A percentile compares a stretch with the other conserved stretches of the same genome.
Conservation (phyloP, 345 rosid species). For the Ailanthus altissimus region DNA sequence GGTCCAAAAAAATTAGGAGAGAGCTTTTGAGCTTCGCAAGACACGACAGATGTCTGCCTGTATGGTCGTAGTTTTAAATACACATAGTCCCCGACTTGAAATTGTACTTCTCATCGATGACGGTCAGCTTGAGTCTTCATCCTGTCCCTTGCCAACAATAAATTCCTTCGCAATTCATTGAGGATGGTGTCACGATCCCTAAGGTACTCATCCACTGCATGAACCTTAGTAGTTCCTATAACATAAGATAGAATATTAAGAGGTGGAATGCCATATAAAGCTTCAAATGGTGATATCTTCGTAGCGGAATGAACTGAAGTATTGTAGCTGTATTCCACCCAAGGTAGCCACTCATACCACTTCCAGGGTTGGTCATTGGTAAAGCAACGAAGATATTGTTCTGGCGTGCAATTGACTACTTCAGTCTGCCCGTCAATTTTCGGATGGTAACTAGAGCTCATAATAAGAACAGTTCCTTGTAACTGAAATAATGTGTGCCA, state of each 20-base stretch:
- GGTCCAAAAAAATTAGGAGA: too few relatives aligned
- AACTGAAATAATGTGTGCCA: not conserved
- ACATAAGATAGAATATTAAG: not conserved
- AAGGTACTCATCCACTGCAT: not conserved
- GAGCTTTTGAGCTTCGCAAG: too few relatives aligned
- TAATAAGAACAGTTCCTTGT: not conserved
- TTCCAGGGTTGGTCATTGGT: too few relatives aligned
- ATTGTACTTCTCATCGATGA: not conserved
- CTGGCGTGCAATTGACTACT: not conserved
- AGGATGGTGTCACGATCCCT: not conserved
- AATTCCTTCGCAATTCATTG: too few relatives aligned
- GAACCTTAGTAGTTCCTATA: not conserved
- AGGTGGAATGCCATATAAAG: not conserved
- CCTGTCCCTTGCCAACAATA: not conserved
- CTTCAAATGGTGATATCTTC: not conserved
- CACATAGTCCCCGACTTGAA: conserved; percentile 6
- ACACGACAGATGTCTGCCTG: too few relatives aligned
- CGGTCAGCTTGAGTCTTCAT: not conserved
- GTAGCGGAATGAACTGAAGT: not conserved
- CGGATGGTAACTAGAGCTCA: conserved; percentile 4
- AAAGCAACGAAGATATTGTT: not conserved
- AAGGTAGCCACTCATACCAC: too few relatives aligned
- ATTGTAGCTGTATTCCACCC: not conserved
- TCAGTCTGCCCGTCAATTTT: conserved; percentile 21
- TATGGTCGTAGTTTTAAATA: too few relatives aligned